phyloP scores from a whole-genome alignment of 2,329 filamentous ascomycete species.

The Sporothrix brasiliensis region DNA sequence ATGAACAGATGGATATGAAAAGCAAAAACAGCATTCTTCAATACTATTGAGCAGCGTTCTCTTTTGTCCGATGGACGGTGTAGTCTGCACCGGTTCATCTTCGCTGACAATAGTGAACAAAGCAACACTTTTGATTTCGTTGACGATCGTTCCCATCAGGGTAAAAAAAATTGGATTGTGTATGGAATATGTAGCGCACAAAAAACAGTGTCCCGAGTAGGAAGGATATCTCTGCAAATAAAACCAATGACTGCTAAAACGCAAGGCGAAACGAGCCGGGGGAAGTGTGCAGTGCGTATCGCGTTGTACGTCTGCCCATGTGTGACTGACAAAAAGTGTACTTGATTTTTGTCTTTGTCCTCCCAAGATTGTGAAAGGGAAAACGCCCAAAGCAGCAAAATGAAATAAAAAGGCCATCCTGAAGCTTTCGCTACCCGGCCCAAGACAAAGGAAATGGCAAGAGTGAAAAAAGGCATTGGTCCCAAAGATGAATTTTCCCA shows the following conservation, averaged over 20 bases:
- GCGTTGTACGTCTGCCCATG: too few relatives aligned
- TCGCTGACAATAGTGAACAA: too few relatives aligned
- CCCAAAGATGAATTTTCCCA: background rate
- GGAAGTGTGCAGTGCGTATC: too few relatives aligned
- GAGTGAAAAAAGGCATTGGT: background rate
- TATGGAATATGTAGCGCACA: background rate
- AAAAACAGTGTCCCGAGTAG: slow-evolving; percentile 12
- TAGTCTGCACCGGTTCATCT: too few relatives aligned
- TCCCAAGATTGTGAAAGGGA: background rate
- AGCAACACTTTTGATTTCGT: too few relatives aligned
- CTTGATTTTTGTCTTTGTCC: background rate
- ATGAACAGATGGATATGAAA: too few relatives aligned
- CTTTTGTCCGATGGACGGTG: too few relatives aligned
- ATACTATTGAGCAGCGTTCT: too few relatives aligned
- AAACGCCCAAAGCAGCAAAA: too few relatives aligned
- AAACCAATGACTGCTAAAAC: background rate
- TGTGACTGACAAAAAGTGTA: background rate
- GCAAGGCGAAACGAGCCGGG: background rate
- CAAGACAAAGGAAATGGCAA: background rate
- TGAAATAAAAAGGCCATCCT: background rate
- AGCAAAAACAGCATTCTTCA: too few relatives aligned
- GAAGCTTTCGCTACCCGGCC: background rate
- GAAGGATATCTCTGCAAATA: slow-evolving; percentile 19
- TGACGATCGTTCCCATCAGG: too few relatives aligned
- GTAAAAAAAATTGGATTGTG: too few relatives aligned